Base-by-base conservation (phyloP, 352 stramenopile genomes). In the Phytophthora podocarpi region DNA sequence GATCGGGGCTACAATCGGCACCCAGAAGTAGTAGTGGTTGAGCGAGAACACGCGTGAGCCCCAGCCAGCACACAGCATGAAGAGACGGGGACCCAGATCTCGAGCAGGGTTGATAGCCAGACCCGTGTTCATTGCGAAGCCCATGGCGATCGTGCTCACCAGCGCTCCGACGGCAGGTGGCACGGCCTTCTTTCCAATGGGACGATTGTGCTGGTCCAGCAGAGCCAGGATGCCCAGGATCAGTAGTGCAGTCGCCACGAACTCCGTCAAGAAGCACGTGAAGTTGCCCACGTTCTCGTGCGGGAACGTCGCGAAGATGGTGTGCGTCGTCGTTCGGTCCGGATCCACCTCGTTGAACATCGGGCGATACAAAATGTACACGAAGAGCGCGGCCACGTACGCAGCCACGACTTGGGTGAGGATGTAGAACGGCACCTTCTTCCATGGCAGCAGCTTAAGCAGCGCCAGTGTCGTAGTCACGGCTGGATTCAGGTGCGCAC, bases 11-110 rank as follows among this genome's bases (percentile, higher is more conserved):
- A 87, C 69, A 21, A 87, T 64, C 12, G 77, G 77, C 3, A 87
- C 47, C 77, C 74, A 87, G 43, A 82, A 87, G 72, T 87, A 87
- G 58, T 74, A 55, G 51, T 81, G 53, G 34, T 61, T 62, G 3
- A 65, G 18, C 15, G 67, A 69, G 65, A 87, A 85, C 18, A 81
- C 71, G 34, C 64, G 55, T 21, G 60, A 70, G 27, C 74, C 77
- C 69, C 72, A 84, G 49, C 77, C 77, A 49, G 74, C 77, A 15
- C 68, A 43, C 35, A 50, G 16, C 28, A 76, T 69, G 39, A 86
- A 72, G 36, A 85, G 26, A 16, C 76, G 69, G 45, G 73, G 58
- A 6, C 72, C 68, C n/a, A 80, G 57, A 27, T 80, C 68, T 10
- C 72, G 68, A 10, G 72, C 72, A 2, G 68, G 72, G 57, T 80